Evolutionary conservation across 768 basidiomycete genomes (phyloP).

Genomic region (Psilocybe azurescens): DNA sequence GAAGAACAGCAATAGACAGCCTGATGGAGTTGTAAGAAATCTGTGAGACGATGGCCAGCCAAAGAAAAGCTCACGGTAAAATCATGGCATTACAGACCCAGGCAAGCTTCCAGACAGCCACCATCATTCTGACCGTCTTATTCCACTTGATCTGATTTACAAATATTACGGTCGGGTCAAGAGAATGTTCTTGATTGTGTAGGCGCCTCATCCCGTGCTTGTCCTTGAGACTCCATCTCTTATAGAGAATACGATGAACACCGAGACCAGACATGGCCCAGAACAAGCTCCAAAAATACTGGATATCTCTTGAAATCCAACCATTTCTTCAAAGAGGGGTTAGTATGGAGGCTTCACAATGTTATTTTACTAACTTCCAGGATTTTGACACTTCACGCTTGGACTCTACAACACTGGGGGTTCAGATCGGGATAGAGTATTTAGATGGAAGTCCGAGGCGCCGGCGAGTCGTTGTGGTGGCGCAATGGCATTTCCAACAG

Average conservation of each 20-base stretch:
- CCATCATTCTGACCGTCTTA: neutral
- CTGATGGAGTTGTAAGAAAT: neutral
- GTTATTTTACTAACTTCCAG: too few relatives aligned
- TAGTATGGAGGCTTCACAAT: too few relatives aligned
- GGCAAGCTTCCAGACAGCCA: neutral
- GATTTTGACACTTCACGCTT: too few relatives aligned
- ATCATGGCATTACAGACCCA: neutral
- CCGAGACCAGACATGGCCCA: constrained; percentile 1
- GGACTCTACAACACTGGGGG: too few relatives aligned
- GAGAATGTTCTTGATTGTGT: neutral
- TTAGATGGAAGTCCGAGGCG: too few relatives aligned
- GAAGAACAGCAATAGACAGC: neutral
- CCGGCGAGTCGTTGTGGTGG: too few relatives aligned
- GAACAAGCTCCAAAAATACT: neutral
- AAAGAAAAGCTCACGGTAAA: neutral
- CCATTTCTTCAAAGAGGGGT: too few relatives aligned
- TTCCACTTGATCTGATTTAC: neutral
- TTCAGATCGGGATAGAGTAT: too few relatives aligned
- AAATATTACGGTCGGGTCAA: neutral
- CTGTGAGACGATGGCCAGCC: neutral
- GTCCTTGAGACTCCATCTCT: neutral
- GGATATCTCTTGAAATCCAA: neutral
- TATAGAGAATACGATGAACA: neutral
- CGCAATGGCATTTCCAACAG: too few relatives aligned
- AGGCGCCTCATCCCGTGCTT: neutral